Percentiles rank a stretch among this genome's conserved stretches.
phyloP scores from a whole-genome alignment of 805 yeast species.

The Candida anglica region DNA sequence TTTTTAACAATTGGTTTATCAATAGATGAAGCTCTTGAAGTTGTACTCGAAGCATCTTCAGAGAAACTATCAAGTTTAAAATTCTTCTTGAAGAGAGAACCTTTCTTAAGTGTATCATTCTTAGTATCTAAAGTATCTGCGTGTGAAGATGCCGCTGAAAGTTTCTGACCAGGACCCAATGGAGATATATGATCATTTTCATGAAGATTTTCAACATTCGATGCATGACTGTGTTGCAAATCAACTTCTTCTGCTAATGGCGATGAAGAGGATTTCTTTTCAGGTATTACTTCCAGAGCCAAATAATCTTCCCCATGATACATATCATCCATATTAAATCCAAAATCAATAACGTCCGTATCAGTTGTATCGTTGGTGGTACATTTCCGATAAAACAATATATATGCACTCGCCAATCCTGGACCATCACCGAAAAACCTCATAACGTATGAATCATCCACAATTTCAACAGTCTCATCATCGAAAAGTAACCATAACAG shows the following conservation, averaged over 20 bases:
- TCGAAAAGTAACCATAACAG: conserved; percentile 92
- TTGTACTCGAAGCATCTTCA: neutral
- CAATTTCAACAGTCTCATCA: conserved; percentile 90
- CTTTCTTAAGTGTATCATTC: conserved; percentile 1
- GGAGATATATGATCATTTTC: neutral
- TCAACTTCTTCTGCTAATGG: neutral
- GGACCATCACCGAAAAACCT: conserved; percentile 86
- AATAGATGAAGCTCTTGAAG: conserved; percentile 11
- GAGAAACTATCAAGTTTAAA: conserved; percentile 4
- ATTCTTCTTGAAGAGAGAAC: conserved; percentile 4
- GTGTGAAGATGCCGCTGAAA: no score
- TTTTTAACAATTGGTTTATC: conserved; percentile 9
- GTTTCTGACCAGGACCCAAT: no score
- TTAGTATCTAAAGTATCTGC: no score
- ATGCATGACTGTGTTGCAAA: neutral
- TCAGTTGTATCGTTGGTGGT: conserved; percentile 16
- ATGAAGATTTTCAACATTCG: neutral
- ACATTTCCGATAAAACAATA: conserved; percentile 64
- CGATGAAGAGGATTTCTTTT: neutral
- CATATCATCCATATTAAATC: conserved; percentile 25
- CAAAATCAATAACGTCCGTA: conserved; percentile 27
- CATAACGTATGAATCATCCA: conserved; percentile 77
- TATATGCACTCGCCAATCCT: conserved; percentile 88
- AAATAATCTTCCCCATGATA: conserved; percentile 31
- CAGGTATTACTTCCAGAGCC: conserved; percentile 7